phyloP scores from a whole-genome alignment of 2,329 filamentous ascomycete species.

The Grosmannia penicillata region DNA sequence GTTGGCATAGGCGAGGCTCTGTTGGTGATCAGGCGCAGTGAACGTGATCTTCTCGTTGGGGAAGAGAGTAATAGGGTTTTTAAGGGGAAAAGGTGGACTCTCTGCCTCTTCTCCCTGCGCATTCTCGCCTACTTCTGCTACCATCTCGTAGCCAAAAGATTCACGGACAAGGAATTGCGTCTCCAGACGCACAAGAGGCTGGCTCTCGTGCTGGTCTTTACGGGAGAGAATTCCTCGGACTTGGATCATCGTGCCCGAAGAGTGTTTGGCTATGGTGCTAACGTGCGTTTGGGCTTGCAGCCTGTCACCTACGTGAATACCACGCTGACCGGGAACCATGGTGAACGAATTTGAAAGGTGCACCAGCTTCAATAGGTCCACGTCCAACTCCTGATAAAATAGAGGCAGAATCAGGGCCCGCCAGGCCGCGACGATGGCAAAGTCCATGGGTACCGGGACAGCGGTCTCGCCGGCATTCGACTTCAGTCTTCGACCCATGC shows the following conservation, averaged over 20 bases:
- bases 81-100: no score
- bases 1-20: slow-evolving; percentile 92
- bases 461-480: slow-evolving; percentile 97
- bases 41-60: slow-evolving; percentile 80
- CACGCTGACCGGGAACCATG: slow-evolving; percentile 91
- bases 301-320: slow-evolving; percentile 87
- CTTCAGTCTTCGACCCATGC: no score
- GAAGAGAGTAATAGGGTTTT: slow-evolving; percentile 90
- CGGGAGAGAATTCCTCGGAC: no score
- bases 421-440: slow-evolving; percentile 95
- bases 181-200: no score
- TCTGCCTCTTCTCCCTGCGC: no score
- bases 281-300: slow-evolving; percentile 88
- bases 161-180: no score
- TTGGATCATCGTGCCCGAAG: no score
- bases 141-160: no score
- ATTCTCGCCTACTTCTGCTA: no score
- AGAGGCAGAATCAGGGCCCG: slow-evolving; percentile 99
- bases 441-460: slow-evolving; percentile 97
- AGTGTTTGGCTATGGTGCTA: slow-evolving; percentile 97
- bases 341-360: slow-evolving; percentile 96
- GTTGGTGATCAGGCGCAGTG: slow-evolving; percentile 87
- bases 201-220: no score
- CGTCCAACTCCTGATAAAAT: slow-evolving; percentile 91
- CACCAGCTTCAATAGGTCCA: slow-evolving; percentile 87